These are phyloP conservation scores for Globisporangium camurandrum DNA, from an alignment of 352 stramenopile genomes.

Conservation along the genomic window DNA sequence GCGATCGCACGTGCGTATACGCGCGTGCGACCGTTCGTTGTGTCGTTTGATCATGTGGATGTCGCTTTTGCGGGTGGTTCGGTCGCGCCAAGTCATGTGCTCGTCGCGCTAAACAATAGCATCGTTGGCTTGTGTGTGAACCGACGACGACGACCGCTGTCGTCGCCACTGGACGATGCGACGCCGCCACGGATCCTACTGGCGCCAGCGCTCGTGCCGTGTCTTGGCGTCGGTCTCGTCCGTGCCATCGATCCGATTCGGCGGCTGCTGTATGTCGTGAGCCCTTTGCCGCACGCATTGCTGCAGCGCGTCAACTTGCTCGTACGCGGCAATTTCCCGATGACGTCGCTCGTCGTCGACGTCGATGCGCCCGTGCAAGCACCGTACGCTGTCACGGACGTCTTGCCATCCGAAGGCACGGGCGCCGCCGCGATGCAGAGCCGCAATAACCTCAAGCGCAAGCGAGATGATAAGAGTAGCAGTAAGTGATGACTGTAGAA, in stretches of 20 bases:
- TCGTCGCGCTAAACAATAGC: constrained; percentile 64
- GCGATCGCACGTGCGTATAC: constrained; percentile 49
- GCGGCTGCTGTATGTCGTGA: constrained; percentile 59
- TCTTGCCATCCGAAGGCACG: constrained; percentile 63
- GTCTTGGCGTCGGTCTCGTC: constrained; percentile 58
- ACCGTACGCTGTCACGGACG: constrained; percentile 64
- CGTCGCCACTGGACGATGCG: constrained; percentile 2
- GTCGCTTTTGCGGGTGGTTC: constrained; percentile 48
- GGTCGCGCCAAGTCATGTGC: constrained; percentile 62
- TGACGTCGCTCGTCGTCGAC: constrained; percentile 49
- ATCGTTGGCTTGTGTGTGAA: constrained; percentile 75
- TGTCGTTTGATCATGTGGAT: constrained; percentile 55
- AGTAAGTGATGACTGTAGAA: constrained; percentile 2
- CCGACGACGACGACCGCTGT: constrained; percentile 1
- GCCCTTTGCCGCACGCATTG: constrained; percentile 38
- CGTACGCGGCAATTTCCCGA: constrained; percentile 52
- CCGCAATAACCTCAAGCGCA: constrained; percentile 84
- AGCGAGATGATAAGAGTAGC: constrained; percentile 43
- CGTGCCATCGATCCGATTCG: constrained; percentile 47
- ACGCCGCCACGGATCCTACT: constrained; percentile 45
- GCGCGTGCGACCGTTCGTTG: constrained; percentile 31
- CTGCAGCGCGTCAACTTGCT: constrained; percentile 68
- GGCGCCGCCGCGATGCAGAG: constrained; percentile 76
- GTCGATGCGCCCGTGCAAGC: constrained; percentile 28
- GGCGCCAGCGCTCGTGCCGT: constrained; percentile 43